Evolutionary conservation across 768 basidiomycete species (phyloP).

Genomic region (Russula griseocarnosa): DNA sequence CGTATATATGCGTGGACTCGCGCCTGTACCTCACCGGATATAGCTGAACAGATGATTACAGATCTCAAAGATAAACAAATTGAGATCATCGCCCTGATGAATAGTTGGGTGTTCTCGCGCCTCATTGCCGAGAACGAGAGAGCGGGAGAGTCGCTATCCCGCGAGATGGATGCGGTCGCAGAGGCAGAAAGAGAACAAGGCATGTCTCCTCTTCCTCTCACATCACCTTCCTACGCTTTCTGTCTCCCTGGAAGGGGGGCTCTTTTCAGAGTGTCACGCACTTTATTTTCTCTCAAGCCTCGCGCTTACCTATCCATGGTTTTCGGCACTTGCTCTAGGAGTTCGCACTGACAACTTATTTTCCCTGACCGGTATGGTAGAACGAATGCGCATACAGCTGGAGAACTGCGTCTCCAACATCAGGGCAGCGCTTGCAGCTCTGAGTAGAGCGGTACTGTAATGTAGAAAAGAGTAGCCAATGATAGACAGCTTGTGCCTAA

Average conservation of each 20-base stretch:
- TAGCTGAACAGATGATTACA: slow-evolving; percentile 9
- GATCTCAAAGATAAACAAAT: slow-evolving; percentile 24
- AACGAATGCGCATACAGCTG: slow-evolving; percentile 22
- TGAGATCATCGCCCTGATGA: slow-evolving; percentile 21
- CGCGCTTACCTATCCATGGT: neutral
- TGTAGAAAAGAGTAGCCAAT: neutral
- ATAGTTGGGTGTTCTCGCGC: slow-evolving; percentile 27
- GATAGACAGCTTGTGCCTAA: neutral
- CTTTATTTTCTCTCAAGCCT: too few species aligned
- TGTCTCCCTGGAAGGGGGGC: slow-evolving; percentile 13
- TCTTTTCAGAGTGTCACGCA: neutral
- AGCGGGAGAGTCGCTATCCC: slow-evolving; percentile 24
- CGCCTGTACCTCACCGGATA: neutral
- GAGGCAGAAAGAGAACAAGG: slow-evolving; percentile 29
- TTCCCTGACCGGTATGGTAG: slow-evolving; percentile 9
- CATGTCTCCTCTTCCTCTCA: slow-evolving; percentile 18
- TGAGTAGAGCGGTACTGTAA: slow-evolving; percentile 22
- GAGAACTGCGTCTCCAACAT: slow-evolving; percentile 25
- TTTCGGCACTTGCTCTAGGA: neutral
- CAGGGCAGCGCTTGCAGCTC: slow-evolving; percentile 13
- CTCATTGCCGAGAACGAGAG: slow-evolving; percentile 21
- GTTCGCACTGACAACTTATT: slow-evolving; percentile 1
- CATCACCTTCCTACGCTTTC: neutral
- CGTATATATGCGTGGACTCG: slow-evolving; percentile 25
- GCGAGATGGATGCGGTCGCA: slow-evolving; percentile 22